A percentile compares a stretch with the other conserved stretches of the same genome.
Conservation (phyloP, 768 basidiomycete species). For the Exsudoporus frostii region DNA sequence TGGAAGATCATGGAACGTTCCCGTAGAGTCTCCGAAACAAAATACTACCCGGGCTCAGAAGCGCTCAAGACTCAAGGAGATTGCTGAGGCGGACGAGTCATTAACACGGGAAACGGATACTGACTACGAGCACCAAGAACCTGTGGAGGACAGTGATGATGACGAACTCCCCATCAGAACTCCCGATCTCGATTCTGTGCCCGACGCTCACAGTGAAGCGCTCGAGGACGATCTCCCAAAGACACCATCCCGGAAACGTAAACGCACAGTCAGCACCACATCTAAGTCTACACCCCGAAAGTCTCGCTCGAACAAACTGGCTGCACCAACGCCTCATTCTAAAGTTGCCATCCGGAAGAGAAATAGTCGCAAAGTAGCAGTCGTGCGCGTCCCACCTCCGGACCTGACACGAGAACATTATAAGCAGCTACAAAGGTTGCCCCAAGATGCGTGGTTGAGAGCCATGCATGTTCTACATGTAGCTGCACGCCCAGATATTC, state of each 20-base stretch:
- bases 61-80: conserved; percentile 17
- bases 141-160: conserved; percentile 12
- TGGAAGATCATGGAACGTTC: conserved; percentile 50
- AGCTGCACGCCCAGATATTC: conserved; percentile 81
- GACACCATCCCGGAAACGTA: conserved; percentile 57
- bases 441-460: conserved; percentile 77
- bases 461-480: conserved; percentile 93
- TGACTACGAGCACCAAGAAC: conserved; percentile 25
- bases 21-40: conserved; percentile 18
- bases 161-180: conserved; percentile 19
- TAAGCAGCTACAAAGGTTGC: conserved; percentile 49
- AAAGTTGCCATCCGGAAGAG: conserved; percentile 61
- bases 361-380: conserved; percentile 25
- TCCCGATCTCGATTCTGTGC: conserved; percentile 24
- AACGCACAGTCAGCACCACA: conserved; percentile 31
- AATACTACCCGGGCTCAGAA: conserved; percentile 15
- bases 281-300: conserved; percentile 36
- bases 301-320: conserved; percentile 39
- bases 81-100: conserved; percentile 24
- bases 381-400: conserved; percentile 34
- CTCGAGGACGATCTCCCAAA: conserved; percentile 34
- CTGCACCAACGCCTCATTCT: conserved; percentile 72
- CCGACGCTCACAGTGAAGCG: conserved; percentile 26
- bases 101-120: conserved; percentile 15
- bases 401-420: conserved; percentile 35